These are phyloP conservation scores for Dichotomopilus funicola DNA, from an alignment of 2,329 filamentous ascomycete genomes.

Conservation along the genomic window DNA sequence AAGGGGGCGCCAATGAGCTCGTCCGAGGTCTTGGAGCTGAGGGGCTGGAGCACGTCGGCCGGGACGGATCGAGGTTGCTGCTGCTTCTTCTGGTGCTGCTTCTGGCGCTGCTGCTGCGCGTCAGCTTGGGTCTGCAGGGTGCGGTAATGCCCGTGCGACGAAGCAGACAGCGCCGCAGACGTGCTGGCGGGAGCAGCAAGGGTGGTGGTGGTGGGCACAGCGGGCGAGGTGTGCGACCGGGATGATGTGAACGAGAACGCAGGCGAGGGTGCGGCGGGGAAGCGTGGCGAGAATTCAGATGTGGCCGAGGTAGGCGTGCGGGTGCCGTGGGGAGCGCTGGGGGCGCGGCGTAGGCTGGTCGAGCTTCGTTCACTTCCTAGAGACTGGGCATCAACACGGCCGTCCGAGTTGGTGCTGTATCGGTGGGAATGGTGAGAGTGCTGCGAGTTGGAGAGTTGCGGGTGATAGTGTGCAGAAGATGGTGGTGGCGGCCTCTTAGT, in stretches of 20 bases:
- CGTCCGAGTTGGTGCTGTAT: conserved; percentile 40
- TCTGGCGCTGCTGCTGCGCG: conserved; percentile 5
- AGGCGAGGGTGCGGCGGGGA: conserved; percentile 25
- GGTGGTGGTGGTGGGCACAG: conserved; percentile 9
- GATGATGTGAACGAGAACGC: conserved; percentile 23
- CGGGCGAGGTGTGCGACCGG: conserved; percentile 42
- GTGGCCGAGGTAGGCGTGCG: conserved; percentile 41
- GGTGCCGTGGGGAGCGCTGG: conserved; percentile 50
- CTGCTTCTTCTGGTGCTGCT: too few species aligned
- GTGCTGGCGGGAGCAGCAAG: conserved; percentile 35
- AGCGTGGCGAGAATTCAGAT: conserved; percentile 44
- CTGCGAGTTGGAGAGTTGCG: too few species aligned
- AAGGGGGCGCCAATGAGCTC: conserved; percentile 60
- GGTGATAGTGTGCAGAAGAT: conserved; percentile 30
- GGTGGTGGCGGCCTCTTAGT: conserved; percentile 52
- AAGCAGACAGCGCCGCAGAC: conserved; percentile 31
- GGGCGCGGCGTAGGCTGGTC: conserved; percentile 53
- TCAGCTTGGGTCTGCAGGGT: conserved; percentile 9
- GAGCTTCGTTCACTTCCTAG: conserved; percentile 59
- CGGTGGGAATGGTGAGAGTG: conserved; percentile 35
- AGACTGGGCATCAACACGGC: conserved; percentile 49
- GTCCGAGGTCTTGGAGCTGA: conserved; percentile 44
- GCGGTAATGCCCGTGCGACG: conserved; percentile 15
- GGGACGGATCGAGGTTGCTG: conserved; percentile 11
- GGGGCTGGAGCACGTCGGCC: conserved; percentile 24